These are phyloP conservation scores for Aspergillus mulundensis DNA, from an alignment of 495 filamentous ascomycete genomes.

Conservation along the genomic window DNA sequence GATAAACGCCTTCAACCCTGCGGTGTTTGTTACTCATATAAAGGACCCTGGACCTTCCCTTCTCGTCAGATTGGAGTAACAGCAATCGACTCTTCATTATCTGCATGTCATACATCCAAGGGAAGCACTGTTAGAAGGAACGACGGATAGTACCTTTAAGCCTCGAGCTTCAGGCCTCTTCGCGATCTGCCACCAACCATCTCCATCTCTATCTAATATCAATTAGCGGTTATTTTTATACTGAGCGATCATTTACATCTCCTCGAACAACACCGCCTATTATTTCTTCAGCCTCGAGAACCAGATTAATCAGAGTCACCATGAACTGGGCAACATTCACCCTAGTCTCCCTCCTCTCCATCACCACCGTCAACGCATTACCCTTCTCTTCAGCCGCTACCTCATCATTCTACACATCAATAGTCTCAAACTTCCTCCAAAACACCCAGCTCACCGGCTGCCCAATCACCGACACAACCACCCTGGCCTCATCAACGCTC, in stretches of 20 bases:
- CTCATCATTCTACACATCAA: background rate
- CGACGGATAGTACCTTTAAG: background rate
- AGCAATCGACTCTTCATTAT: background rate
- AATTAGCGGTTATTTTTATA: background rate
- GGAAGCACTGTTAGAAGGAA: background rate
- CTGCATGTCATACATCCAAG: background rate
- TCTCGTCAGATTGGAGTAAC: background rate
- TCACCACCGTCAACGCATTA: background rate
- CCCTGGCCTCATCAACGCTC: conserved; percentile 29
- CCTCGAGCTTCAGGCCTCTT: background rate
- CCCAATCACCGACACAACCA: conserved; percentile 20
- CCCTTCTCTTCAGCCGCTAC: background rate
- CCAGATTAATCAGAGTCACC: background rate
- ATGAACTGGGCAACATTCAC: background rate
- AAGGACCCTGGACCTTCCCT: background rate
- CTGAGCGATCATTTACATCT: background rate
- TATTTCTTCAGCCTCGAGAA: background rate
- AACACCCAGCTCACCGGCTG: conserved; percentile 26
- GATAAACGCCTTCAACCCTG: background rate
- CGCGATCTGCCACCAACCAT: background rate
- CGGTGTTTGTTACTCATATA: background rate
- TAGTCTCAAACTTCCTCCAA: background rate
- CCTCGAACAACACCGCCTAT: background rate
- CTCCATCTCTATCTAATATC: background rate
- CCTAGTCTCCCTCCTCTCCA: background rate